Base-by-base conservation (phyloP, 2,329 filamentous ascomycete species). In the Fusarium newnesense region DNA sequence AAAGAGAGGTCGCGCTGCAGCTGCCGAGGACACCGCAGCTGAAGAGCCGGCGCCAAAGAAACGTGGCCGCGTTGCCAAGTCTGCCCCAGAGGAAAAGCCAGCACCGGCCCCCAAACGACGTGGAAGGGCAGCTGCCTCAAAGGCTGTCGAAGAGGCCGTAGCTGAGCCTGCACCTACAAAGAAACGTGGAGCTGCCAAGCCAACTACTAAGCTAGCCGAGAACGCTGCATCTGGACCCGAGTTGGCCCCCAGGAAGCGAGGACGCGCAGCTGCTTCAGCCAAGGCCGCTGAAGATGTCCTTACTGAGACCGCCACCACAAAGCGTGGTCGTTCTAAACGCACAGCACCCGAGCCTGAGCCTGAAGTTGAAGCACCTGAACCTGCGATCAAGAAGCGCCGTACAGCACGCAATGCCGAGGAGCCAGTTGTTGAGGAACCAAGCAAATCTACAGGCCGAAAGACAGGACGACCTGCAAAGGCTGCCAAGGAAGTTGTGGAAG, bases 321-420 rank as follows among this genome's bases (percentile, higher is more conserved):
- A 76, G 32, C 64, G 72, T 16, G 75, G 74, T 2, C 72, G 75
- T n/a, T 26, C 75, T 32, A 72, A 73, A 28, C 65, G 61, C 19
- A 46, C 72, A 39, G 66, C 66, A 7, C 56, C 70, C 0, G 67
- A 70, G 8, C 42, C 64, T 5, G 72, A 68, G 60, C 42, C 40
- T n/a, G 54, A 67, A 16, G 42, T 34, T 24, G 69, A 67, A 39
- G 49, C 43, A 15, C 50, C 73, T 11, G 70, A 75, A n/a, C 67
- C 74, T 24, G 60, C 70, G 9, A 30, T 70, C 18, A 77, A 77
- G 58, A 74, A 70, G 42, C 68, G 68, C 21, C 73, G 76, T 11
- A 67, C 67, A 28, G 65, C 72, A 9, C 62, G 58, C 28, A 60
- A 67, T 39, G 36, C 68, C 3, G 63, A 75, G 18, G 60, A 75